phyloP scores from a whole-genome alignment of 1,284 basidiomycete genomes.

The Trichosporon ovoides region DNA sequence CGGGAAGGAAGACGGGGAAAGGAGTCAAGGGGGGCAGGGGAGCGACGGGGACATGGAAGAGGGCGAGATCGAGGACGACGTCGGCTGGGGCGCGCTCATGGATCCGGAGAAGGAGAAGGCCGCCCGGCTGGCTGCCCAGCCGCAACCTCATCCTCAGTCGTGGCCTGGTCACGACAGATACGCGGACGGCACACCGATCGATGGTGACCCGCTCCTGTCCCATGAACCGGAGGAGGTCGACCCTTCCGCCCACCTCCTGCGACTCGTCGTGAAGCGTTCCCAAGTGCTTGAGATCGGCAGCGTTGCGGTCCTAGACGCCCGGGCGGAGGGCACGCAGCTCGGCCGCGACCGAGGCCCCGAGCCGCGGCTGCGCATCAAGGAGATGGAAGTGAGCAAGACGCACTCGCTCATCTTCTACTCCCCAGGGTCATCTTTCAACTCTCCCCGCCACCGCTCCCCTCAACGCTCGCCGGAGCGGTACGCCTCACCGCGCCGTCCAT shows the following conservation, averaged over 20 bases:
- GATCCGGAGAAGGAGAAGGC: conserved; percentile 30
- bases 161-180: neutral
- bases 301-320: conserved; percentile 41
- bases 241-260: too few relatives aligned
- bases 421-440: conserved; percentile 14
- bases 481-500: too few relatives aligned
- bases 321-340: conserved; percentile 39
- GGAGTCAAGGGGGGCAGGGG: too few relatives aligned
- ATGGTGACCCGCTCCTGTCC: neutral
- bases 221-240: too few relatives aligned
- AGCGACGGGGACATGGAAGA: too few relatives aligned
- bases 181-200: neutral
- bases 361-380: conserved; percentile 39
- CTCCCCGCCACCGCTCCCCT: conserved; percentile 7
- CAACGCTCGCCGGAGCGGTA: too few relatives aligned
- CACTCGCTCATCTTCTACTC: conserved; percentile 37
- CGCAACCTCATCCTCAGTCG: too few relatives aligned
- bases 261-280: conserved; percentile 38
- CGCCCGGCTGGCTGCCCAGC: conserved; percentile 15
- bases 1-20: too few relatives aligned
- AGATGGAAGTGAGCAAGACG: conserved; percentile 48
- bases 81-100: conserved; percentile 46
- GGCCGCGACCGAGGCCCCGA: conserved; percentile 40
- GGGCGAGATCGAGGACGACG: conserved; percentile 44
- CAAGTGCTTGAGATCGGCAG: conserved; percentile 20